Conservation (phyloP, 129 eudicot species). For the Ambrosia artemisiifolia region DNA sequence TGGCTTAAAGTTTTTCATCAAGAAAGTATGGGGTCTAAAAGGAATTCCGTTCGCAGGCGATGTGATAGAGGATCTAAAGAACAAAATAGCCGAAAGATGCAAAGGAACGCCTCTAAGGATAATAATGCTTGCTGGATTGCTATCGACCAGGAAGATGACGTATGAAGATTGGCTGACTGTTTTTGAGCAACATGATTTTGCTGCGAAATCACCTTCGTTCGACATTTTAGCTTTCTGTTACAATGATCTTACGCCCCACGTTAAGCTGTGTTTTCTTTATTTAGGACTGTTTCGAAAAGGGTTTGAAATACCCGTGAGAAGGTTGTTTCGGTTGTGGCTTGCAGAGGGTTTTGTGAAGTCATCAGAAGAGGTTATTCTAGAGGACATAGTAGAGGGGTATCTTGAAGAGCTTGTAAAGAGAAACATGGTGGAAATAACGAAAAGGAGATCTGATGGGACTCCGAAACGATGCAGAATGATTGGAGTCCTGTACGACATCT, state of each 20-base stretch:
- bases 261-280: slow-evolving; percentile 39
- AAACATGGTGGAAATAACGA: slow-evolving; percentile 36
- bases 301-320: slow-evolving; percentile 29
- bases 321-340: slow-evolving; percentile 42
- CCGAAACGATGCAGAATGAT: slow-evolving; percentile 37
- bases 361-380: not conserved
- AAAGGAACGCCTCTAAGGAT: slow-evolving; percentile 35
- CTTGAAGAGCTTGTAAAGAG: slow-evolving; percentile 37
- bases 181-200: slow-evolving; percentile 8
- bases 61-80: slow-evolving; percentile 20
- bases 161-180: slow-evolving; percentile 28
- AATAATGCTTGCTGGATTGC: slow-evolving; percentile 35
- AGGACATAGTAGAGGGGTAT: slow-evolving; percentile 34
- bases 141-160: slow-evolving; percentile 9
- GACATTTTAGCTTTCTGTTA: slow-evolving; percentile 30
- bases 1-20: slow-evolving; percentile 26
- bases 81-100: slow-evolving; percentile 36
- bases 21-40: slow-evolving; percentile 19
- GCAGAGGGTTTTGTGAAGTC: slow-evolving; percentile 42
- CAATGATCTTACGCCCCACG: slow-evolving; percentile 28
- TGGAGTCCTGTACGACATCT: slow-evolving; percentile 25
- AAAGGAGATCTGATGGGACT: slow-evolving; percentile 21
- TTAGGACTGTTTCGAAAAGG: slow-evolving; percentile 29
- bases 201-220: slow-evolving; percentile 7
- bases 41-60: slow-evolving; percentile 21